Conservation (phyloP, 345 rosid species). For the Eucalyptus victrix region DNA sequence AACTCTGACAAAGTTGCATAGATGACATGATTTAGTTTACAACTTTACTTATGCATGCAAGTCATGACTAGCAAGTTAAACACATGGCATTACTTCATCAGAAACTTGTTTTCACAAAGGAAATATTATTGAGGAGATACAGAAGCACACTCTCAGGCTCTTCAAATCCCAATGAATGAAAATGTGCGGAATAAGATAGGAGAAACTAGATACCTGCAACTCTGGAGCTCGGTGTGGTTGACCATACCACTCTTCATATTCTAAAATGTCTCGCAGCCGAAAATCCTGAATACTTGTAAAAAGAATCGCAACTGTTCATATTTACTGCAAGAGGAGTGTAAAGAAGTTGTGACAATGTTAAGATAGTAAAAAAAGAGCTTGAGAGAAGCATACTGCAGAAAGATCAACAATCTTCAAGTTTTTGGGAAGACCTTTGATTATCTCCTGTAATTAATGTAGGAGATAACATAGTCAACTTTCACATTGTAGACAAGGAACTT, state of each 20-base stretch:
- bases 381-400: slow-evolving; percentile 60
- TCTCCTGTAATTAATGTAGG: slow-evolving; percentile 41
- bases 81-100: neutral
- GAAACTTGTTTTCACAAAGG: neutral
- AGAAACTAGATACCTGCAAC: slow-evolving; percentile 44
- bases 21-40: neutral
- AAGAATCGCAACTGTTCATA: neutral
- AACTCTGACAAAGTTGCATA: neutral
- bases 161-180: neutral
- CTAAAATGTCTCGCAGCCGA: neutral
- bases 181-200: neutral
- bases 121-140: neutral
- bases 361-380: neutral
- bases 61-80: neutral
- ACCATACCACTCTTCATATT: slow-evolving; percentile 78
- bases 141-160: neutral
- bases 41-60: neutral
- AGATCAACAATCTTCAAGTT: slow-evolving; percentile 81
- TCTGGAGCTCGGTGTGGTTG: slow-evolving; percentile 81
- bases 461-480: neutral
- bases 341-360: neutral
- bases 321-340: neutral
- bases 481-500: neutral
- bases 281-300: neutral
- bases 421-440: slow-evolving; percentile 69